Evolutionary conservation across 2,329 filamentous ascomycete genomes (phyloP).

Genomic region (Ilyonectria sp.): DNA sequence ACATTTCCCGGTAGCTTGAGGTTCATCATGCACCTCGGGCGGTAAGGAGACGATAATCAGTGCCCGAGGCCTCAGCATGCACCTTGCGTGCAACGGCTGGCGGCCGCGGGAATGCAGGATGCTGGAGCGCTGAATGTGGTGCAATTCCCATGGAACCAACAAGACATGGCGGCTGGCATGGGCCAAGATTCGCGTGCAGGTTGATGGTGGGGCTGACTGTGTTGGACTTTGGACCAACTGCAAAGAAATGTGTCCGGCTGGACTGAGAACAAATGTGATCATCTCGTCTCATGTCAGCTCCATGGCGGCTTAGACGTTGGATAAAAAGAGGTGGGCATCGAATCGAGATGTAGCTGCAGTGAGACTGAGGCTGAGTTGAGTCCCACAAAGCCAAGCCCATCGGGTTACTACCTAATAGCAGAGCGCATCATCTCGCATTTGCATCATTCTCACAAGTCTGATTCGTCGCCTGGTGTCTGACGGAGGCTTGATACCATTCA

Average conservation of each 20-base stretch:
- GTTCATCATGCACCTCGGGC: background rate
- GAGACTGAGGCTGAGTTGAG: background rate
- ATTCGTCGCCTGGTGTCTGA: no score
- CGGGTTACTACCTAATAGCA: no score
- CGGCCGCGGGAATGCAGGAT: background rate
- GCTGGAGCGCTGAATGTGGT: background rate
- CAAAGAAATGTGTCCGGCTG: background rate
- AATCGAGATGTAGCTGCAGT: background rate
- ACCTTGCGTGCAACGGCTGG: no score
- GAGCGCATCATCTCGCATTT: no score
- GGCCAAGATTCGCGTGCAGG: background rate
- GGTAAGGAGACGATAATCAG: background rate
- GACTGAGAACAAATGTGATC: background rate
- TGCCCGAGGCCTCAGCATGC: no score
- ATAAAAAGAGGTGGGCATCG: background rate
- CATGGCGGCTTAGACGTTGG: background rate
- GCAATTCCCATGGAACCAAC: background rate
- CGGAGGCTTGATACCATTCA: no score
- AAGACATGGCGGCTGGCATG: background rate
- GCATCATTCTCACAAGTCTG: no score
- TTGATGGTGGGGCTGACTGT: background rate
- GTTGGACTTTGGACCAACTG: background rate
- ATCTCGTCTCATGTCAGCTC: conserved; percentile 7
- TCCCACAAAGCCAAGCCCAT: no score
- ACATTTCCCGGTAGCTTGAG: background rate